Evolutionary conservation across 306 rosid species (phyloP).

Genomic region (Canavalia ensiformis): DNA sequence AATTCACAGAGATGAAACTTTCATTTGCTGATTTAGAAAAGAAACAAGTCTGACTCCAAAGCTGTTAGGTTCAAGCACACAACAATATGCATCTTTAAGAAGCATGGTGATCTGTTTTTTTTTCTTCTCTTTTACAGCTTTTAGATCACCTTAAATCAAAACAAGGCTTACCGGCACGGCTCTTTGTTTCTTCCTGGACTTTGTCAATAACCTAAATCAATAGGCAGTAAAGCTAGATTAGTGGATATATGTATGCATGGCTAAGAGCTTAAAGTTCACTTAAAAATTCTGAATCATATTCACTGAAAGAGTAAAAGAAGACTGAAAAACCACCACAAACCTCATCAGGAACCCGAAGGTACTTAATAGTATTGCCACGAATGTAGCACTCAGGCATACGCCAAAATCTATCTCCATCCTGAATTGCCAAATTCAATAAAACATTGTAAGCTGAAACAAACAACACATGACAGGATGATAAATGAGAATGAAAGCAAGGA

Average conservation of each 20-base stretch:
- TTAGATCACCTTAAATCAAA: conserved; percentile 2
- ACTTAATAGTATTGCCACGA: conserved; percentile 96
- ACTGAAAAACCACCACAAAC: conserved; percentile 47
- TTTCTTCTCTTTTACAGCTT: background rate
- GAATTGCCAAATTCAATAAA: conserved; percentile 39
- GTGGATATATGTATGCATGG: conserved; percentile 9
- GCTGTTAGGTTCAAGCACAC: conserved; percentile 10
- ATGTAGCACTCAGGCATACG: conserved; percentile 98
- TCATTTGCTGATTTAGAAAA: conserved; percentile 8
- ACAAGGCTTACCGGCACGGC: conserved; percentile 72
- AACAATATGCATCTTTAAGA: conserved; percentile 4
- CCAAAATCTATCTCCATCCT: conserved; percentile 99
- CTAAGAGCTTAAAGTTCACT: background rate
- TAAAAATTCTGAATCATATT: conserved; percentile 10
- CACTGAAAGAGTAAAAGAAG: background rate
- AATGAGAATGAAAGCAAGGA: background rate
- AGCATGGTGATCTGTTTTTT: background rate
- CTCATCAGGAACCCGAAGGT: conserved; percentile 99
- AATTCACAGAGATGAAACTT: background rate
- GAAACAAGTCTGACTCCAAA: background rate
- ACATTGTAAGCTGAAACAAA: conserved; percentile 14
- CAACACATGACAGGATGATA: background rate
- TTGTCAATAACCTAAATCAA: conserved; percentile 89
- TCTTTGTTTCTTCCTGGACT: conserved; percentile 99
- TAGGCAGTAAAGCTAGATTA: conserved; percentile 41